phyloP scores from a whole-genome alignment of 345 rosid species.

The Cardamine chenopodiifolia region DNA sequence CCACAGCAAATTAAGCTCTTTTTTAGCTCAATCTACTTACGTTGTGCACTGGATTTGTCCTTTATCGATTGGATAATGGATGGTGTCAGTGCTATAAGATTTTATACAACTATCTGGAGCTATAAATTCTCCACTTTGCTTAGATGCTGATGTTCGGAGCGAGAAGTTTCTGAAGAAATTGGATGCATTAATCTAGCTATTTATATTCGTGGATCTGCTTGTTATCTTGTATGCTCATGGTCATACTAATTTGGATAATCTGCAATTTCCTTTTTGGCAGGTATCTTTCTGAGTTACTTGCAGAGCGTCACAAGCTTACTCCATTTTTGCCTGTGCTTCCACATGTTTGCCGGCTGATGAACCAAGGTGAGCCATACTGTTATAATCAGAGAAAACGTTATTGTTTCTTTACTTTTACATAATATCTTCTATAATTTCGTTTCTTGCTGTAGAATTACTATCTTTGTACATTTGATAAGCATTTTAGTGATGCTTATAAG shows the following conservation, averaged over 20 bases:
- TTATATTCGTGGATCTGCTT: constrained; percentile 5
- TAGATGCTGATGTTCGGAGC: constrained; percentile 16
- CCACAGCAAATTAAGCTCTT: constrained; percentile 21
- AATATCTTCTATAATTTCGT: not conserved
- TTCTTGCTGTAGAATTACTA: constrained; percentile 9
- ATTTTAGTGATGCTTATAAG: constrained; percentile 1
- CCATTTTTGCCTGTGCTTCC: constrained; percentile 82
- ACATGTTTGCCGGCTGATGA: constrained; percentile 64
- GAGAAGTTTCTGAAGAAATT: not conserved
- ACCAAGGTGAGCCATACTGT: constrained; percentile 65
- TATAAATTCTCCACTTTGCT: not conserved
- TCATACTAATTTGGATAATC: constrained; percentile 17
- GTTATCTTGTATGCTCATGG: constrained; percentile 20
- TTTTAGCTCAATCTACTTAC: constrained; percentile 21
- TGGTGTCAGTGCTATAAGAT: not conserved
- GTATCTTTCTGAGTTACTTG: constrained; percentile 77
- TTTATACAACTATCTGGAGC: constrained; percentile 15
- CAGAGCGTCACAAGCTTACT: constrained; percentile 74
- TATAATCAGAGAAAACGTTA: not conserved
- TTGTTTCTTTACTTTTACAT: constrained; percentile 26
- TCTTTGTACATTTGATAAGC: constrained; percentile 9
- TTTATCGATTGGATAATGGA: not conserved
- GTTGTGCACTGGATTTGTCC: not conserved
- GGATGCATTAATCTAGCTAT: not conserved
- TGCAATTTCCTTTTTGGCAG: constrained; percentile 46